Evolutionary conservation across 345 rosid genomes (phyloP).

Genomic region (Linum lewisii): DNA sequence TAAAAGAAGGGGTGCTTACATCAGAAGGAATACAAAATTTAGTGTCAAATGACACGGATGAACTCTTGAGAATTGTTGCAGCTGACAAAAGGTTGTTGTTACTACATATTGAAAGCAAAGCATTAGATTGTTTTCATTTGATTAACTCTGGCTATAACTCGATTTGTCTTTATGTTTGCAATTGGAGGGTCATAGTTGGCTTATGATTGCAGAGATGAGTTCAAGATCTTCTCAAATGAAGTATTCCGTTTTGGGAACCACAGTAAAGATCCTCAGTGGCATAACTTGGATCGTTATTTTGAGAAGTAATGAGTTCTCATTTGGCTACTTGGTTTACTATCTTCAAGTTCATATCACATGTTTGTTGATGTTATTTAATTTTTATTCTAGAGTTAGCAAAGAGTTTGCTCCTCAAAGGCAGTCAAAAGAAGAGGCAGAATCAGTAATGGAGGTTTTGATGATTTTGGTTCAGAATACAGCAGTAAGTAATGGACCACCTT

Average conservation of each 20-base stretch:
- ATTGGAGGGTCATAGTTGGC: background rate
- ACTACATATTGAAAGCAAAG: background rate
- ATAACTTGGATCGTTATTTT: slow-evolving; percentile 6
- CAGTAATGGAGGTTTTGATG: background rate
- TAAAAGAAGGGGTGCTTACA: background rate
- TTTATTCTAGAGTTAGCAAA: background rate
- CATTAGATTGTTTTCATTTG: background rate
- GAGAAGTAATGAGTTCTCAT: background rate
- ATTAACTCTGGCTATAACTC: background rate
- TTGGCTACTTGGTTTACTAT: background rate
- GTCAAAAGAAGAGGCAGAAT: slow-evolving; percentile 2
- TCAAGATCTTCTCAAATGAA: background rate
- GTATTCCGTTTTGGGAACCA: slow-evolving; percentile 1
- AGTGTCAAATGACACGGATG: background rate
- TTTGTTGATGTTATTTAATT: background rate
- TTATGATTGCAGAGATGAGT: background rate
- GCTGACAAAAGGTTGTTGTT: background rate
- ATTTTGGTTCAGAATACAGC: slow-evolving; percentile 3
- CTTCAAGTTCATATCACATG: background rate
- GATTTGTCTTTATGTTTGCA: background rate
- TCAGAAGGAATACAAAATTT: slow-evolving; percentile 1
- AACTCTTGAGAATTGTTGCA: background rate
- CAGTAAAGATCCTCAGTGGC: slow-evolving; percentile 4
- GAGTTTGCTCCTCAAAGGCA: slow-evolving; percentile 4
- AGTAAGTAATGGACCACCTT: background rate